phyloP scores from a whole-genome alignment of 371 early-diverging fungal genomes.

The Syncephalastrum contaminatum region DNA sequence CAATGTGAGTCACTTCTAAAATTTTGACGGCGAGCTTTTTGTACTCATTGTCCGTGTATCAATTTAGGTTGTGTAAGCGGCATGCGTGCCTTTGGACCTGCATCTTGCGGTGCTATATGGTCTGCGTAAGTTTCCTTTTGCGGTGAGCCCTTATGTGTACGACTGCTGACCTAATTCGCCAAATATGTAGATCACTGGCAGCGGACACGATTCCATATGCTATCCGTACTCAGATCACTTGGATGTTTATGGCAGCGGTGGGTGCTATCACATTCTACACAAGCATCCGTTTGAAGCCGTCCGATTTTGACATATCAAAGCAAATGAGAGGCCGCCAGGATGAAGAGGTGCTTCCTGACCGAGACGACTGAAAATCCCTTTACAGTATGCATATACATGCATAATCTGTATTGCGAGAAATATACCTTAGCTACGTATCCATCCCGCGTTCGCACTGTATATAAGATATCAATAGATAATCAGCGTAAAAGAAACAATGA shows the following conservation, averaged over 20 bases:
- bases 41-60: background rate
- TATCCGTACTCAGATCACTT: conserved; percentile 29
- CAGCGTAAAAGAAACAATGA: no score
- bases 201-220: conserved; percentile 23
- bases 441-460: no score
- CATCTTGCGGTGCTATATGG: conserved; percentile 45
- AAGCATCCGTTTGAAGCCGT: conserved; percentile 21
- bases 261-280: conserved; percentile 24
- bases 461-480: no score
- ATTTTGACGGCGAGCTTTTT: background rate
- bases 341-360: conserved; percentile 5
- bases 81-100: conserved; percentile 44
- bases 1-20: conserved; percentile 26
- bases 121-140: conserved; percentile 24
- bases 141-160: background rate
- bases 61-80: conserved; percentile 40
- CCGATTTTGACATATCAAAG: conserved; percentile 17
- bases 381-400: no score
- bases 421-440: no score
- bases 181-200: conserved; percentile 21
- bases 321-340: background rate
- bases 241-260: conserved; percentile 20
- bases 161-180: background rate
- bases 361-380: no score
- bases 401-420: no score